Evolutionary conservation across 2,329 filamentous ascomycete species (phyloP).

Genomic region (Daldinia eschscholtzii): DNA sequence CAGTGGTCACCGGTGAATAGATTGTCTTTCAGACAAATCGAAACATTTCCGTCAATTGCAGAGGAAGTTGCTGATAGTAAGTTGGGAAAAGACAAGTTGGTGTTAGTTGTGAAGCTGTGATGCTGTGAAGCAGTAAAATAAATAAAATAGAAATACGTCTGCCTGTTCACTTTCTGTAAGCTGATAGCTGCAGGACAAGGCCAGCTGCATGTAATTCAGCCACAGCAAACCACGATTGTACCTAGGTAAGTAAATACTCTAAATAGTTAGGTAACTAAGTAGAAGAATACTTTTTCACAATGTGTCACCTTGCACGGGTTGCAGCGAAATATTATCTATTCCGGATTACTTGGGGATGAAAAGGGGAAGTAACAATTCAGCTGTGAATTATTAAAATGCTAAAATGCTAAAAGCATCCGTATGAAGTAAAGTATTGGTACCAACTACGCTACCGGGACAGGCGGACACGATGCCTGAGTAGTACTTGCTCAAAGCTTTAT

Average conservation of each 20-base stretch:
- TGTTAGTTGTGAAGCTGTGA: background rate
- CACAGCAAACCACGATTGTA: slow-evolving; percentile 11
- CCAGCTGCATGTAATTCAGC: slow-evolving; percentile 21
- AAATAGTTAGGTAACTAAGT: too few relatives aligned
- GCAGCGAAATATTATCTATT: background rate
- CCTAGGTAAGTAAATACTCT: too few relatives aligned
- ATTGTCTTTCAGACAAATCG: slow-evolving; percentile 11
- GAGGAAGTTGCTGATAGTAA: background rate
- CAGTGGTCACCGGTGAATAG: slow-evolving; percentile 17
- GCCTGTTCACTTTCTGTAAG: slow-evolving; percentile 6
- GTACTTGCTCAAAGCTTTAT: background rate
- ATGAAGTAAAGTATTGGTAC: slow-evolving; percentile 16
- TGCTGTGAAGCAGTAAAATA: background rate
- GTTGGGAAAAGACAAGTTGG: background rate
- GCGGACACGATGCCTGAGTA: slow-evolving; percentile 11
- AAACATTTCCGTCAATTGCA: slow-evolving; percentile 27
- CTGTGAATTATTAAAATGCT: background rate
- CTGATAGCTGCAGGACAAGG: slow-evolving; percentile 17
- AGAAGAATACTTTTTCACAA: background rate
- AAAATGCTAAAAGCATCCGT: slow-evolving; percentile 16
- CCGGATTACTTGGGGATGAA: background rate
- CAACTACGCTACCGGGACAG: slow-evolving; percentile 19
- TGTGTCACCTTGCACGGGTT: background rate
- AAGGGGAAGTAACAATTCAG: background rate
- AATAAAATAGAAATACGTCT: slow-evolving; percentile 15